Evolutionary conservation across 1,139 yeast genomes (phyloP), one percentile per base, ranked within the genome.

Genomic region (Suhomyces maxii): DNA sequence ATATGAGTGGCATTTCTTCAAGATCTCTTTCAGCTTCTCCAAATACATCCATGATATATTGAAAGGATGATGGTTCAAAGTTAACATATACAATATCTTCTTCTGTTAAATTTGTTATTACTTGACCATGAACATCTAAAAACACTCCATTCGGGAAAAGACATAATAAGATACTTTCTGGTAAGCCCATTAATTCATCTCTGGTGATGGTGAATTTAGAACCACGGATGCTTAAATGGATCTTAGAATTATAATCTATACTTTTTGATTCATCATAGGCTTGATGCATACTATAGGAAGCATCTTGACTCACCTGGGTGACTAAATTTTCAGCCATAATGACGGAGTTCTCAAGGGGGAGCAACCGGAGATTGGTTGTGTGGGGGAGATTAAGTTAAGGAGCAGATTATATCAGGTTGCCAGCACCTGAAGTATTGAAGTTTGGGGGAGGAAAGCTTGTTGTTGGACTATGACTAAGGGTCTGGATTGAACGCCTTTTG

Each of bases 121-220:
- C 86, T 49, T 82, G 84, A 3, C 95, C 95, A 44, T 80, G 69
- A 46, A 76, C 76, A 61, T 89, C 95, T 49, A 88, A 76, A 61
- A 88, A 85, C 7, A 90, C 91, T 34, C 98, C 97, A 54, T 89
- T 88, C 12, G 98, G 96, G 65, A 84, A 95, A 45, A 89, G 69
- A 55, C 97, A 89, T 46, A 91, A 77, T 51, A 95, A 71, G 31
- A 95, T 84, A 53, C 93, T 83, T 64, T 95, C 98, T 1, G 99
- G 98, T 44, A 93, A 72, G 47, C 91, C 83, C 86, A 90, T 84
- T 54, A 93, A 77, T 63, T 89, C 97, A 56, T 89, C 96, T 53
- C 97, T 76, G 2, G 96, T 83, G 42, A 93, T 84, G 46, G 83
- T 79, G 64, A 85, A 88, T 50, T 68, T 63, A 13, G 64, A 67